Evolutionary conservation across 371 early-diverging fungal species (phyloP), one percentile per base, ranked within the genome.

Genomic region (Lichtheimia ornata): DNA sequence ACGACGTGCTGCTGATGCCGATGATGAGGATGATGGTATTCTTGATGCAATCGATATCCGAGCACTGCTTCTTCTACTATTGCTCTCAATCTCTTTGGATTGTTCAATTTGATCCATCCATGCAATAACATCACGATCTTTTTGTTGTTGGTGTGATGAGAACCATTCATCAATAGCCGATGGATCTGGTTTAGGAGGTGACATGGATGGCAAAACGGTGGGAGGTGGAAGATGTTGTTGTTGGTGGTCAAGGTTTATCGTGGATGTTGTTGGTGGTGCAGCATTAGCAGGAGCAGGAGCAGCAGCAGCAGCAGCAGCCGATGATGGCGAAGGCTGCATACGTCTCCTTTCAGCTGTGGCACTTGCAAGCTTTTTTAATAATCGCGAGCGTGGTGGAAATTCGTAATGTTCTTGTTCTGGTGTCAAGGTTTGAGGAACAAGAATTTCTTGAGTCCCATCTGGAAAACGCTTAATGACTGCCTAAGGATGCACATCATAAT

Each of bases 321-420:
- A 22, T 18, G n/a, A 18, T n/a, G 47, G 12, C 5, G 47, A 47
- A 22, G 47, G 47, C 22, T 56, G 52, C 20, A 71, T 20, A n/a
- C 70, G 61, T 5, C 63, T 61, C 17, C 64, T 42, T 53, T 67
- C 74, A 4, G 71, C 70, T 0, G 68, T 69, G 9, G 61, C 67
- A n/a, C 58, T 63, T 18, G 77, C 74, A 35, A 77, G 63, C 51
- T 68, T 71, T 25, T 73, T 79, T 5, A 79, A 60, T 15, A 79
- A 65, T 53, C 67, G 67, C 12, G 79, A 79, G 25, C 79, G 59
- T 45, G 76, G 79, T 53, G 79, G 79, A 58, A 79, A 79, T 66
- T 79, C 71, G 54, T 79, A 79, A 20, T 73, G 70, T 43, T 79
- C 65, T 65, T 79, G 74, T 61, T 79, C 79, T 51, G 71, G 59